A percentile compares a stretch with the other conserved stretches of the same genome.
These are phyloP conservation scores for Juncus inflexus DNA, from an alignment of 176 grass and related monocot genomes.

Conservation along the genomic window DNA sequence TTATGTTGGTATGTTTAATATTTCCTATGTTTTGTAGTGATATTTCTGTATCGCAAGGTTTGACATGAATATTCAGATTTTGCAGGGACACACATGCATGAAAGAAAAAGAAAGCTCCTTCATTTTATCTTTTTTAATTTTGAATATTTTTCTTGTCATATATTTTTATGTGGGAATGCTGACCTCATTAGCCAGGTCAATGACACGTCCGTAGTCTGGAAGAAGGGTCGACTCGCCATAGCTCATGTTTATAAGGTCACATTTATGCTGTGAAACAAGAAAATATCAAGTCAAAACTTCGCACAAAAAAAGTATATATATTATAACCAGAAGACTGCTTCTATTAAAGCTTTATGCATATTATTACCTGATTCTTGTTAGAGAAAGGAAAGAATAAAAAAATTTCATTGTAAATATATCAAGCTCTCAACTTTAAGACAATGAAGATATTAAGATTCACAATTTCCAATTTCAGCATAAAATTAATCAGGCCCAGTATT, in stretches of 20 bases:
- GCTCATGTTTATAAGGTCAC: conserved; percentile 99
- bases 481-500: too few relatives aligned
- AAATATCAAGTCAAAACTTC: conserved; percentile 30
- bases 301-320: conserved; percentile 18
- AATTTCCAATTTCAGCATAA: too few relatives aligned
- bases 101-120: conserved; percentile 31
- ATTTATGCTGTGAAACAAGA: conserved; percentile 79
- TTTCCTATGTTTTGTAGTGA: too few relatives aligned
- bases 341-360: too few relatives aligned
- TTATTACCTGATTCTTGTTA: too few relatives aligned
- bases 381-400: too few relatives aligned
- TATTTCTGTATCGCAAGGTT: too few relatives aligned
- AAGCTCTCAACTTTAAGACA: not conserved
- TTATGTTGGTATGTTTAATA: too few relatives aligned
- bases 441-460: too few relatives aligned
- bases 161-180: conserved; percentile 14
- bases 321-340: not conserved
- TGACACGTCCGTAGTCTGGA: conserved; percentile 94
- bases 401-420: not conserved
- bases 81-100: not conserved
- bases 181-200: conserved; percentile 97
- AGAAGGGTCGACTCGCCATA: conserved; percentile 90
- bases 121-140: conserved; percentile 12
- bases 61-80: too few relatives aligned
- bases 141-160: conserved; percentile 13